Percentiles rank a stretch among this genome's conserved stretches.
These are phyloP conservation scores for Penicillium desertorum DNA, from an alignment of 495 filamentous ascomycete genomes.

Conservation along the genomic window DNA sequence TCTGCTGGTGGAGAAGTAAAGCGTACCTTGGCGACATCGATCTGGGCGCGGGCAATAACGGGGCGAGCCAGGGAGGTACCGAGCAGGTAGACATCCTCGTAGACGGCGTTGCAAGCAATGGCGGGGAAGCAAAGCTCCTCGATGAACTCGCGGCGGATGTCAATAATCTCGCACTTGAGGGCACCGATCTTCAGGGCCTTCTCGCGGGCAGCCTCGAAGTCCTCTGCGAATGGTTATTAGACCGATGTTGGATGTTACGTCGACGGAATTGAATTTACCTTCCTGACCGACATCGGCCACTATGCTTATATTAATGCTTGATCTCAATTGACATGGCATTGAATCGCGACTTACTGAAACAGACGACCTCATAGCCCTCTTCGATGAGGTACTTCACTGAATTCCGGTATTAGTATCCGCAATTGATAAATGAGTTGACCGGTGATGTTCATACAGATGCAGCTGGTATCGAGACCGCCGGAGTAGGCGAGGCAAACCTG, in stretches of 20 bases:
- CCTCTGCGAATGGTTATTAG: conserved; percentile 40
- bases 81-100: conserved; percentile 78
- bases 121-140: conserved; percentile 86
- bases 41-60: conserved; percentile 83
- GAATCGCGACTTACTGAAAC: conserved; percentile 51
- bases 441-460: conserved; percentile 46
- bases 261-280: conserved; percentile 28
- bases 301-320: conserved; percentile 21
- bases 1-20: neutral
- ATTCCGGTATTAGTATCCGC: conserved; percentile 19
- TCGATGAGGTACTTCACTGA: conserved; percentile 64
- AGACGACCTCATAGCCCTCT: conserved; percentile 66
- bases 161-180: conserved; percentile 44
- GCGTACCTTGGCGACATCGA: conserved; percentile 57
- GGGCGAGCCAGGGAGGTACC: conserved; percentile 83
- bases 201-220: conserved; percentile 63
- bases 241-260: neutral
- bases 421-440: conserved; percentile 8
- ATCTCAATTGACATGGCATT: neutral
- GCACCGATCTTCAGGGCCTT: conserved; percentile 57
- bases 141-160: conserved; percentile 72
- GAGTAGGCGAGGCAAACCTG: conserved; percentile 43
- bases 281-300: conserved; percentile 66
- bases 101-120: conserved; percentile 79
- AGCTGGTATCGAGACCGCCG: conserved; percentile 66